Evolutionary conservation across 768 basidiomycete species (phyloP).

Genomic region (Lactarius tabidus): DNA sequence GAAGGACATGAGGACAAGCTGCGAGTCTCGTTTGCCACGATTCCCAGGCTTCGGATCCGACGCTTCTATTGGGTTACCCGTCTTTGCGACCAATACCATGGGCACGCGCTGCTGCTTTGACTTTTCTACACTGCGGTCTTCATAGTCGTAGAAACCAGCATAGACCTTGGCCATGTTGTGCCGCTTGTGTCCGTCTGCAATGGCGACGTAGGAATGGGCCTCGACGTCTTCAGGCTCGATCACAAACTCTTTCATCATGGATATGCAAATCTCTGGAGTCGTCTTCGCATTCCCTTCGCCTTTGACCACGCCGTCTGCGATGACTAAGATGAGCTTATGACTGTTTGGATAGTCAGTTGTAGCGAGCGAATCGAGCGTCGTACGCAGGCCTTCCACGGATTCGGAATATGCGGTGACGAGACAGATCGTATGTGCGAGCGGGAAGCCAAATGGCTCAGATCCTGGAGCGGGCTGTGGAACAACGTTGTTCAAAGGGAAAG

Average conservation of each 20-base stretch:
- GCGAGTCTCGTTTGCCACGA: conserved; percentile 97
- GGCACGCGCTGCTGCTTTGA: conserved; percentile 97
- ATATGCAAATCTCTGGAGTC: conserved; percentile 90
- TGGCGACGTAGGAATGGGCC: conserved; percentile 94
- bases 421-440: conserved; percentile 88
- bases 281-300: conserved; percentile 85
- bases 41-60: conserved; percentile 93
- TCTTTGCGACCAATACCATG: conserved; percentile 92
- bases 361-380: conserved; percentile 96
- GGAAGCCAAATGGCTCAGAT: conserved; percentile 94
- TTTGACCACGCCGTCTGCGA: conserved; percentile 98
- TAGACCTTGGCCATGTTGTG: conserved; percentile 99
- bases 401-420: conserved; percentile 99
- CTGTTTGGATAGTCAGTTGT: conserved; percentile 98
- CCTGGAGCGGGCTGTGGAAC: conserved; percentile 90
- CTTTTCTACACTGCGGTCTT: conserved; percentile 80
- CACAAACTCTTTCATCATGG: conserved; percentile 97
- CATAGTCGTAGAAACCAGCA: conserved; percentile 96
- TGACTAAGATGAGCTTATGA: conserved; percentile 93
- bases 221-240: conserved; percentile 80
- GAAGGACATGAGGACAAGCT: conserved; percentile 97
- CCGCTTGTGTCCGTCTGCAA: conserved; percentile 98
- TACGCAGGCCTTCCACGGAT: conserved; percentile 91
- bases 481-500: conserved; percentile 88
- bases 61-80: conserved; percentile 88